Evolutionary conservation across 2,329 filamentous ascomycete species (phyloP).

Genomic region (Paecilomyces sp.): DNA sequence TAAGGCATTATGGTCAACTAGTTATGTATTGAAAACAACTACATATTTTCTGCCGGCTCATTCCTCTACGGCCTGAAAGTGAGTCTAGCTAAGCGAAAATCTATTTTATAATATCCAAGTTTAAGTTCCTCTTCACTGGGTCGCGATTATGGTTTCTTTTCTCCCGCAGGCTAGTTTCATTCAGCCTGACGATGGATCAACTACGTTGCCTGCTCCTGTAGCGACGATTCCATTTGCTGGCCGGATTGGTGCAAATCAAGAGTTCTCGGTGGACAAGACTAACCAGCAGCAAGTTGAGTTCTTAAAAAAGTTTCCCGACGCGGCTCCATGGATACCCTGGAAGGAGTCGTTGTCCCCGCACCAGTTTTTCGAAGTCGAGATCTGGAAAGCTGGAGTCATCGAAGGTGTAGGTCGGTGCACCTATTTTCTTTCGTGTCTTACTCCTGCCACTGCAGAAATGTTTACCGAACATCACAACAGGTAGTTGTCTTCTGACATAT

Average conservation of each 20-base stretch:
- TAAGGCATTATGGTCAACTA: too few relatives aligned
- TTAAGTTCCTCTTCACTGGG: too few relatives aligned
- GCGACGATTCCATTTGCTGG: conserved; percentile 20
- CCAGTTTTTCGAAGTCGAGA: conserved; percentile 23
- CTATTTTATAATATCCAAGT: too few relatives aligned
- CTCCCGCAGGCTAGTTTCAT: not conserved
- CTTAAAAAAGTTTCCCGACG: conserved; percentile 31
- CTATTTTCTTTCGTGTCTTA: not conserved
- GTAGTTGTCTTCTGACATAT: too few relatives aligned
- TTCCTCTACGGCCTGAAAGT: too few relatives aligned
- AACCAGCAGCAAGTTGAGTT: conserved; percentile 12
- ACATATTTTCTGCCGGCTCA: too few relatives aligned
- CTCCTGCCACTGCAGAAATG: conserved; percentile 14
- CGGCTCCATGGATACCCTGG: conserved; percentile 33
- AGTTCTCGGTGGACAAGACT: conserved; percentile 20
- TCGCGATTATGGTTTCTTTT: too few relatives aligned
- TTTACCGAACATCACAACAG: conserved; percentile 13
- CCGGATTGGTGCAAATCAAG: conserved; percentile 30
- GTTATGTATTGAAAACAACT: too few relatives aligned
- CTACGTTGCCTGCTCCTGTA: too few relatives aligned
- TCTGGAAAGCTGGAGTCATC: conserved; percentile 37
- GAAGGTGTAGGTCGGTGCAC: conserved; percentile 28
- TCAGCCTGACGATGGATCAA: too few relatives aligned
- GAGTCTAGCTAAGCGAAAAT: too few relatives aligned
- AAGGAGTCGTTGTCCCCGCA: conserved; percentile 26